Conservation (phyloP, 2,329 filamentous ascomycete genomes). For the Ceratocystis harringtonii region DNA sequence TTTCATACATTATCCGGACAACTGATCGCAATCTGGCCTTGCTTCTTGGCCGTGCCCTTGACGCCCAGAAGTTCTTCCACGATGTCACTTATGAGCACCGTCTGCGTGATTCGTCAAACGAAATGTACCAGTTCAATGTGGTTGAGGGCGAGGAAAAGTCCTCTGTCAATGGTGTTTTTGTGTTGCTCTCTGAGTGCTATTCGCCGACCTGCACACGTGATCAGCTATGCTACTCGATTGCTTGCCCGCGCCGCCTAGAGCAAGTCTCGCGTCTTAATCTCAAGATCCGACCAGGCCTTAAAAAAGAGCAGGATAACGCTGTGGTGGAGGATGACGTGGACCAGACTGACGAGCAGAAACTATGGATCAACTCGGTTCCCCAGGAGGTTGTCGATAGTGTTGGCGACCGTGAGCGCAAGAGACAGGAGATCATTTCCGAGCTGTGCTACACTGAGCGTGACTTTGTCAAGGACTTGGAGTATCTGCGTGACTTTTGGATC, state of each 20-base stretch:
- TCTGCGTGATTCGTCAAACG: slow-evolving; percentile 78
- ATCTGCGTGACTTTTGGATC: slow-evolving; percentile 97
- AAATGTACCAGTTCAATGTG: slow-evolving; percentile 76
- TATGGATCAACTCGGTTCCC: slow-evolving; percentile 98
- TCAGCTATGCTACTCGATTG: slow-evolving; percentile 93
- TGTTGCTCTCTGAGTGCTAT: slow-evolving; percentile 90
- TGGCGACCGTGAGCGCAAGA: slow-evolving; percentile 84
- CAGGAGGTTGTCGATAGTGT: slow-evolving; percentile 88
- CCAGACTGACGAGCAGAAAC: slow-evolving; percentile 85
- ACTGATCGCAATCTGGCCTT: slow-evolving; percentile 89
- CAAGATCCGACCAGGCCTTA: slow-evolving; percentile 79
- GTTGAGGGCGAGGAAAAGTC: slow-evolving; percentile 61
- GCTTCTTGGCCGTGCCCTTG: slow-evolving; percentile 75
- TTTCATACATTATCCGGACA: slow-evolving; percentile 93
- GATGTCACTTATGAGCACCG: slow-evolving; percentile 97
- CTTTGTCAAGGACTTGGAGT: slow-evolving; percentile 97
- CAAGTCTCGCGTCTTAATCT: slow-evolving; percentile 90
- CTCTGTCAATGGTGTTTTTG: slow-evolving; percentile 86
- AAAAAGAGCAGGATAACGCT: slow-evolving; percentile 41
- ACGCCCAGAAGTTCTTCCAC: slow-evolving; percentile 98
- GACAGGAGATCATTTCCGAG: slow-evolving; percentile 95
- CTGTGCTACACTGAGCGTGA: slow-evolving; percentile 97
- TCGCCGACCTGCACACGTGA: slow-evolving; percentile 94
- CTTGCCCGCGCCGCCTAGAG: slow-evolving; percentile 81
- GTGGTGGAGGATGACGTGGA: slow-evolving; percentile 66